These are phyloP conservation scores for Cladorrhinum samala DNA, from an alignment of 495 filamentous ascomycete genomes.

Conservation along the genomic window DNA sequence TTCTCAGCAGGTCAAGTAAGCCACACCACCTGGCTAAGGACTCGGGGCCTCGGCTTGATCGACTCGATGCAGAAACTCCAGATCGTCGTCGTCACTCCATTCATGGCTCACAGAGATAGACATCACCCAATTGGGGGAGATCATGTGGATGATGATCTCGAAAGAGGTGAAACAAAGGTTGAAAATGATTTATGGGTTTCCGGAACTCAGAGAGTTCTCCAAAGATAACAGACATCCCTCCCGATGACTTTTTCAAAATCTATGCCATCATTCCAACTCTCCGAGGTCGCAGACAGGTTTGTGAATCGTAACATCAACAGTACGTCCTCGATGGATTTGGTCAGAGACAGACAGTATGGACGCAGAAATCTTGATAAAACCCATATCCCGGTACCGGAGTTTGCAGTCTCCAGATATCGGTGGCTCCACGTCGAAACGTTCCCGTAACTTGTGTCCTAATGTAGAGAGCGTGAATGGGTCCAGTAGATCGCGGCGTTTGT, in stretches of 20 bases:
- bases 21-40: background rate
- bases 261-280: no score
- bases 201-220: no score
- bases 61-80: background rate
- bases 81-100: background rate
- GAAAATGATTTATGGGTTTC: background rate
- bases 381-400: background rate
- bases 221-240: no score
- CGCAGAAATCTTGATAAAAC: background rate
- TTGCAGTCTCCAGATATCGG: background rate
- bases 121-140: background rate
- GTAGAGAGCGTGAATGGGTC: background rate
- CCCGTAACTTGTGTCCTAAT: background rate
- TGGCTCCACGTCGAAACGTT: background rate
- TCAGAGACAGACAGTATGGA: background rate
- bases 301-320: background rate
- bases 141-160: background rate
- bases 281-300: background rate
- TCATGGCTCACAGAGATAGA: background rate
- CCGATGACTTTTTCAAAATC: background rate
- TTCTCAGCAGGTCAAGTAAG: background rate
- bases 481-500: background rate
- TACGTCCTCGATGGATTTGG: background rate
- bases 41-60: background rate
- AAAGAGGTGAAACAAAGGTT: no score